A percentile compares a stretch with the other conserved stretches of the same genome.
Conservation (phyloP, 1,139 yeast species). For the Kodamaea arcana region DNA sequence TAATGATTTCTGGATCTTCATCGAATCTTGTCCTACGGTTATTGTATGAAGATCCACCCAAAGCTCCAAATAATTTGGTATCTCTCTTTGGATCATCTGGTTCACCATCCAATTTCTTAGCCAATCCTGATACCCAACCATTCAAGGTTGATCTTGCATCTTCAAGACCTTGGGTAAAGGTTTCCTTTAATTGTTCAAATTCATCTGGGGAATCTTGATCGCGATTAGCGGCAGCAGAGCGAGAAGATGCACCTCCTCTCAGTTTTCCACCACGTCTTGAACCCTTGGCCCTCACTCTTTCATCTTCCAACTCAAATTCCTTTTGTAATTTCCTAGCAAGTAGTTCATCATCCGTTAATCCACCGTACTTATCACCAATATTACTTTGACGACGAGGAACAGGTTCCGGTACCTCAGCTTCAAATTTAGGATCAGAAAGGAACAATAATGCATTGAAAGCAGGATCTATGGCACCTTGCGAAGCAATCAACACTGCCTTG, state of each 20-base stretch:
- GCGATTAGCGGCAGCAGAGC: constrained; percentile 7
- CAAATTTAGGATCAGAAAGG: constrained; percentile 71
- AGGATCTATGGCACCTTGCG: constrained; percentile 73
- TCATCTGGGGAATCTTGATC: constrained; percentile 57
- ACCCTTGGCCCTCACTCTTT: constrained; percentile 13
- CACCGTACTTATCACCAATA: constrained; percentile 9
- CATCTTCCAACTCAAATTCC: constrained; percentile 54
- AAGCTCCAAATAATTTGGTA: constrained; percentile 44
- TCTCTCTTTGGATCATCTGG: constrained; percentile 13
- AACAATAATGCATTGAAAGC: constrained; percentile 86
- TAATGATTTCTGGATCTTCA: constrained; percentile 51
- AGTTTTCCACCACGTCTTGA: constrained; percentile 18
- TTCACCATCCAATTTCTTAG: constrained; percentile 46
- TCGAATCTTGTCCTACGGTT: constrained; percentile 36
- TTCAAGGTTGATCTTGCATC: constrained; percentile 80
- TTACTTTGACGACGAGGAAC: constrained; percentile 3
- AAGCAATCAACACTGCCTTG: constrained; percentile 80
- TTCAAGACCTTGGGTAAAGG: constrained; percentile 71
- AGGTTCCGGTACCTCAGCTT: constrained; percentile 54
- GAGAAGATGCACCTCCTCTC: constrained; percentile 11
- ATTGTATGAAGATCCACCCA: constrained; percentile 43
- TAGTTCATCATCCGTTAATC: constrained; percentile 68
- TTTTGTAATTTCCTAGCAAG: constrained; percentile 79
- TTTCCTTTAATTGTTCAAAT: constrained; percentile 66
- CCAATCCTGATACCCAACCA: constrained; percentile 75